Evolutionary conservation across 352 stramenopile genomes (phyloP), one percentile per base, ranked within the genome.

Genomic region (Thraustochytrium sp.): DNA sequence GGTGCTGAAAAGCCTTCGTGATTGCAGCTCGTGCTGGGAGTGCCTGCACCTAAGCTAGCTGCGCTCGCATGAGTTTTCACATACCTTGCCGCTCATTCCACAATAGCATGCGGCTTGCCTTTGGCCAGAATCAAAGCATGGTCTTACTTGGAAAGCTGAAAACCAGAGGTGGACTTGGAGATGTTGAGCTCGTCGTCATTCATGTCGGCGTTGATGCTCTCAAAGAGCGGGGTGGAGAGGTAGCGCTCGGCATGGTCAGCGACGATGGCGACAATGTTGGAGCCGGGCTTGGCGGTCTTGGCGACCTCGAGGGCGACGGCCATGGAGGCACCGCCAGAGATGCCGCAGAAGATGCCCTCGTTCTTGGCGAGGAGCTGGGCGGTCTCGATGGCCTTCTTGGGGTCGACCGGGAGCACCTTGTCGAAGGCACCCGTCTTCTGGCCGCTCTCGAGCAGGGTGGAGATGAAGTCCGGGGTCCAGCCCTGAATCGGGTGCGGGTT

Each of bases 161-260:
- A 87, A 51, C 48, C 72, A 3, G 87, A 85, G 26, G 88, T 90
- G 8, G 87, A 90, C 40, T 85, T 72, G 1, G 89, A 86, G 63
- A 92, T 88, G 46, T 86, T 82, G 44, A 87, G 51, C 85, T 93
- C 89, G 59, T 90, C 89, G 31, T 88, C 87, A 40, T 85, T 91
- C 89, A 93, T 93, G 55, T 93, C 89, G 26, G 87, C 89, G 34
- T 48, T 48, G 74, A 93, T 92, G 64, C 65, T 62, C 31, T 34
- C 87, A 86, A 92, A 93, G 21, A 93, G 86, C 26, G 89, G 87
- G 37, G 89, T 91, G n/a, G 85, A 89, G 36, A 92, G 76, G 77
- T 92, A 92, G 16, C 89, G 84, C 63, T 93, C 89, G 48, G 87
- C 89, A 38, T 89, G 92, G 84, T 93, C 89, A 46, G 89, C 76